These are phyloP conservation scores for Aspergillus cavernicola DNA, from an alignment of 495 filamentous ascomycete genomes.

Conservation along the genomic window DNA sequence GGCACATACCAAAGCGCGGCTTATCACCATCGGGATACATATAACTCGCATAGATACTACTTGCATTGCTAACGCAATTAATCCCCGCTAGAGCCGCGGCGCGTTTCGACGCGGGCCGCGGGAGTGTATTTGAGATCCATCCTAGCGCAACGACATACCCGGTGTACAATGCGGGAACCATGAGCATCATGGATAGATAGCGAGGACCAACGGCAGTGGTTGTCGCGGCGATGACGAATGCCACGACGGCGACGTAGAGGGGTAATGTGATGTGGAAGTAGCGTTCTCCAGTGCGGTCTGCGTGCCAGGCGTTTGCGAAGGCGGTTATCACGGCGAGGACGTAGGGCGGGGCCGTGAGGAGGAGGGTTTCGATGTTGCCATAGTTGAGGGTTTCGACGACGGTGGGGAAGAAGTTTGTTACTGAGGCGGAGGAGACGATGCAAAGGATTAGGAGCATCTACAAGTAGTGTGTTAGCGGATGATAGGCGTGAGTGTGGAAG, in stretches of 20 bases:
- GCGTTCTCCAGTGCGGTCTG: background rate
- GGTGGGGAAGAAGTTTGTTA: slow-evolving; percentile 65
- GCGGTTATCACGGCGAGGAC: background rate
- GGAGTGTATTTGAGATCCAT: background rate
- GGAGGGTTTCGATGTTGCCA: background rate
- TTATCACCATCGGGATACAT: no score
- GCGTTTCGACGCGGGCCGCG: background rate
- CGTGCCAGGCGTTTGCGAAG: background rate
- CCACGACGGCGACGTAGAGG: background rate
- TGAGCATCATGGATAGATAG: background rate
- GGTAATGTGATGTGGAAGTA: background rate
- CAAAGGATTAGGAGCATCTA: slow-evolving; percentile 65
- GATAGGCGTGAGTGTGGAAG: background rate
- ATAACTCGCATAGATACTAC: background rate
- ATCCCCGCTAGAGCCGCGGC: background rate
- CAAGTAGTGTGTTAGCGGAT: background rate
- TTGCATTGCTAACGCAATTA: background rate
- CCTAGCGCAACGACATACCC: background rate
- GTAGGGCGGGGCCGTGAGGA: background rate
- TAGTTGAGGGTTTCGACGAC: background rate
- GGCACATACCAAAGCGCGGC: no score
- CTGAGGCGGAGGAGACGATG: slow-evolving; percentile 66
- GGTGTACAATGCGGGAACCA: background rate
- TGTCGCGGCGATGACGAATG: background rate
- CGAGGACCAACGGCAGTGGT: background rate